Evolutionary conservation across 2,329 filamentous ascomycete species (phyloP), one percentile per base, ranked within the genome.

Genomic region (Hypoxylon sp.): DNA sequence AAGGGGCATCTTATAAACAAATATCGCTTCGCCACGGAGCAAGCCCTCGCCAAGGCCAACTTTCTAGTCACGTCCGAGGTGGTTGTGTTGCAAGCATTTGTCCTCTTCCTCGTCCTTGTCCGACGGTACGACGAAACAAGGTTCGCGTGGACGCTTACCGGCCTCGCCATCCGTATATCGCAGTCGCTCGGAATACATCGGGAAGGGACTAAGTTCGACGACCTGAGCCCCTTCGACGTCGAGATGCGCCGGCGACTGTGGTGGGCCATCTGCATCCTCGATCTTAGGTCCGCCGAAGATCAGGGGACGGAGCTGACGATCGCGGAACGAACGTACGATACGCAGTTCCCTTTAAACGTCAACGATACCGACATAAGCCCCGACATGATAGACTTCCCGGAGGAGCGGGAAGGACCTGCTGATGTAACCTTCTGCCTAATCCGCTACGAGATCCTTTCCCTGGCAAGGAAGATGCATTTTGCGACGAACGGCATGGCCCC

Each of bases 81-180:
- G 1, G 79, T 84, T 6, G 82, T 89, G 0, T 75, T 90, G 1
- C 88, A 91, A 72, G 87, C 88, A 0, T 84, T 89, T 54, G 76
- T 84, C 1, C 77, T 90, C 0, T 89, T 87, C 62, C 78, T 90
- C 5, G 78, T 85, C 3, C 77, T 85, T 1, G 80, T 85, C 7
- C 81, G 84, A 15, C 79, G 81, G 10, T 79, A 84, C 41, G 84
- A 86, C 41, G 82, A 82, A 68, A 74, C 84, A 51, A 72, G 81
- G 3, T 86, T 87, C 3, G 81, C 86, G 4, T 91, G 88, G 87
- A 86, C 87, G 39, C 78, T 91, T 67, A 87, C 86, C 0, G 88
- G 87, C 0, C 79, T 90, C 1, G 82, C 84, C n/a, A 83, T 87
- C 17, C 78, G 84, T 5, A 84, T 87, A 71, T 83, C 79, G 13